phyloP scores from a whole-genome alignment of 768 basidiomycete genomes.

The Rhizopogon salebrosus region DNA sequence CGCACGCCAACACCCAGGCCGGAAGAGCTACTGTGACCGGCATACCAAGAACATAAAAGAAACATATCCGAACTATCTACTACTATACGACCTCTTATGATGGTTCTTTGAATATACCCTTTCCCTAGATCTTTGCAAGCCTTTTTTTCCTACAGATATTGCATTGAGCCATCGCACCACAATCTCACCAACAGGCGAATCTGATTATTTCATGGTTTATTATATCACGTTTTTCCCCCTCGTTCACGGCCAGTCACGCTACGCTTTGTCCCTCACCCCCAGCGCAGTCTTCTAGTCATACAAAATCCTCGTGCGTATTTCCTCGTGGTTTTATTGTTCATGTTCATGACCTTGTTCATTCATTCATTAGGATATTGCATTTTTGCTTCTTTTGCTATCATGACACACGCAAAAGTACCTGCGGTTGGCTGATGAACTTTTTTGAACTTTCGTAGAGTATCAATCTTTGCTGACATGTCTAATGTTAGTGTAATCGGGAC shows the following conservation, averaged over 20 bases:
- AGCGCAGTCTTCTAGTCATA: conserved; percentile 11
- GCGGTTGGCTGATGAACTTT: conserved; percentile 15
- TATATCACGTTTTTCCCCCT: conserved; percentile 25
- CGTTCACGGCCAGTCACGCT: conserved; percentile 18
- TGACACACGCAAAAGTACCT: conserved; percentile 13
- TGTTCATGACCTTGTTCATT: conserved; percentile 6
- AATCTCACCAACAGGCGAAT: conserved; percentile 19
- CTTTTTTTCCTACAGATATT: conserved; percentile 25
- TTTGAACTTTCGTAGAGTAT: conserved; percentile 9
- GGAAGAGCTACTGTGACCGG: conserved; percentile 27
- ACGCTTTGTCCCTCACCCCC: conserved; percentile 16
- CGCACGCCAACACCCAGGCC: conserved; percentile 41
- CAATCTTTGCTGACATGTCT: conserved; percentile 21
- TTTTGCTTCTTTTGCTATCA: conserved; percentile 4
- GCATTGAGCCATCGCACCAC: conserved; percentile 23
- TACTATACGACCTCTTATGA: conserved; percentile 30
- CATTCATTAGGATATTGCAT: conserved; percentile 11
- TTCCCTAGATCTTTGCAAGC: conserved; percentile 27
- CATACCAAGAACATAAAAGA: conserved; percentile 9
- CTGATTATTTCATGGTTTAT: conserved; percentile 30
- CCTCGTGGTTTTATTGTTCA: conserved; percentile 14
- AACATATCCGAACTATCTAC: conserved; percentile 11
- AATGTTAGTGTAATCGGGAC: conserved; percentile 25
- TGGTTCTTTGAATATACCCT: conserved; percentile 29
- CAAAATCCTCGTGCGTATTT: conserved; percentile 16